phyloP scores from a whole-genome alignment of 2,329 filamentous ascomycete genomes.

The Fusarium sp. region DNA sequence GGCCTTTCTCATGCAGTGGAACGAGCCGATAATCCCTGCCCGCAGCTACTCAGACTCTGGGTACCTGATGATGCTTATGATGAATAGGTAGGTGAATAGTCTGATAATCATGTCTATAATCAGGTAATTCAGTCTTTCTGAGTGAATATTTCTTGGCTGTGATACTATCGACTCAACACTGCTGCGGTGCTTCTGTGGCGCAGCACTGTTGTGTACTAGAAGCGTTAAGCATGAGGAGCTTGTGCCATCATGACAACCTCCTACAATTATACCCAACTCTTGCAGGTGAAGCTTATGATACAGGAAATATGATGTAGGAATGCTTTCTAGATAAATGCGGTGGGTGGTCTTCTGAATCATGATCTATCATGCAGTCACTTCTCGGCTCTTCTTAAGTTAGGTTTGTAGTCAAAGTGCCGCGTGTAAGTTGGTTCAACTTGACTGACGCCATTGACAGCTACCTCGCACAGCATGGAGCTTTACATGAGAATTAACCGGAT shows the following conservation, averaged over 20 bases:
- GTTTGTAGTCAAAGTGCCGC: neutral
- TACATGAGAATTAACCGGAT: neutral
- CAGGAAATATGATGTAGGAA: neutral
- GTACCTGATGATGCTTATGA: neutral
- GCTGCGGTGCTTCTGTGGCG: neutral
- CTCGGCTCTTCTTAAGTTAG: neutral
- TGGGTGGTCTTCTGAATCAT: neutral
- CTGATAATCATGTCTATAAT: too few species aligned
- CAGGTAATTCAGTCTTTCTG: too few species aligned
- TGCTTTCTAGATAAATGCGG: neutral
- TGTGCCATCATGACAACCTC: constrained; percentile 7
- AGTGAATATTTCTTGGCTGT: neutral
- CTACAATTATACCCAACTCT: neutral
- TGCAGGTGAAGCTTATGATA: neutral
- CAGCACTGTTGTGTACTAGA: neutral
- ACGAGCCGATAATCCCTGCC: constrained; percentile 2
- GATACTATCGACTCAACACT: neutral
- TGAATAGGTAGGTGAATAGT: neutral
- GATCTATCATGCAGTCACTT: neutral
- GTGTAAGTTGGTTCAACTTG: neutral
- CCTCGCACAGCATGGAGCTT: neutral
- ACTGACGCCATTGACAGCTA: neutral
- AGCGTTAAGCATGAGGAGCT: neutral
- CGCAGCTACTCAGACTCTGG: neutral
- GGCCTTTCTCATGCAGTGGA: constrained; percentile 9